These are phyloP conservation scores for Boletus tylopilopsis DNA, from an alignment of 768 basidiomycete species.

Conservation along the genomic window DNA sequence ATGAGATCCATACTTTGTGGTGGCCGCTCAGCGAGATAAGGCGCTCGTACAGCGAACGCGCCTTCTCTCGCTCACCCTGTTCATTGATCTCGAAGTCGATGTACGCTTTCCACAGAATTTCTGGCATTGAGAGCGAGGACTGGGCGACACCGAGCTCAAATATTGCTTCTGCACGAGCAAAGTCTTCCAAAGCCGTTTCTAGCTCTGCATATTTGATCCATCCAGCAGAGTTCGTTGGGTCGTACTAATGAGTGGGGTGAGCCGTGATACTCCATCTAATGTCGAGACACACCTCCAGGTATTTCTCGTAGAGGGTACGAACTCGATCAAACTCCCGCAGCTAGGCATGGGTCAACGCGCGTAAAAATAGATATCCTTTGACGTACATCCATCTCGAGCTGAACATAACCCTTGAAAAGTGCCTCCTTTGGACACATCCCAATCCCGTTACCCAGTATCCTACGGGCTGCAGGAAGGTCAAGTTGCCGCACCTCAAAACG, in stretches of 20 bases:
- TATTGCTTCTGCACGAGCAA: conserved; percentile 85
- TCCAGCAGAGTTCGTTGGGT: conserved; percentile 84
- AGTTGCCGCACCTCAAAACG: conserved; percentile 87
- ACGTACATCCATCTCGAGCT: conserved; percentile 83
- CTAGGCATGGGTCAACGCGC: conserved; percentile 33
- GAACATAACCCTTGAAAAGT: conserved; percentile 94
- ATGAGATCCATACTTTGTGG: conserved; percentile 97
- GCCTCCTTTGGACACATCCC: conserved; percentile 97
- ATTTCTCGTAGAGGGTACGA: conserved; percentile 88
- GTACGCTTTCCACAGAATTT: conserved; percentile 91
- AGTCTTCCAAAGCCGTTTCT: conserved; percentile 83
- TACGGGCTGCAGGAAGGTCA: conserved; percentile 80
- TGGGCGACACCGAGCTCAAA: conserved; percentile 91
- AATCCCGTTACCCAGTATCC: conserved; percentile 83
- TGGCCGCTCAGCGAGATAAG: conserved; percentile 83
- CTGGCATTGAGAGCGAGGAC: conserved; percentile 87
- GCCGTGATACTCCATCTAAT: background rate
- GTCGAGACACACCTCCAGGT: conserved; percentile 64
- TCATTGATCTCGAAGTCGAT: conserved; percentile 96
- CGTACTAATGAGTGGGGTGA: conserved; percentile 49
- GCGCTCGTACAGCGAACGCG: conserved; percentile 85
- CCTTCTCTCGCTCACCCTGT: conserved; percentile 77
- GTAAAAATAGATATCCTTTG: background rate
- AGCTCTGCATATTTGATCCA: conserved; percentile 98
- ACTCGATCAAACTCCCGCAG: conserved; percentile 95